phyloP scores from a whole-genome alignment of 805 yeast genomes.

The Saccharomyces kudriavzevii region DNA sequence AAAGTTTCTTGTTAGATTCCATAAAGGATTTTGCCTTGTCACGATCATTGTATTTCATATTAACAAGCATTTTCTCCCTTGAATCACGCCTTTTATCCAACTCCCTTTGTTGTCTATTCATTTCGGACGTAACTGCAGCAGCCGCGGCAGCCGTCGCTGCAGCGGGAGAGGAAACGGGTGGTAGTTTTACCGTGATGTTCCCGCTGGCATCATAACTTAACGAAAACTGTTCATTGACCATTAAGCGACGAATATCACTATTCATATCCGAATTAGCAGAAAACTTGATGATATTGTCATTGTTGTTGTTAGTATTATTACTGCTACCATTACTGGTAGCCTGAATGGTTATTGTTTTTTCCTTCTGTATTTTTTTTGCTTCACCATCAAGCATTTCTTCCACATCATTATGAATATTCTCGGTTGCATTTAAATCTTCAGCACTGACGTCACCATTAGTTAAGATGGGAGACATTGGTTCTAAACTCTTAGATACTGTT shows the following conservation, averaged over 20 bases:
- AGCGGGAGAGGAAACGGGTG: constrained; percentile 7
- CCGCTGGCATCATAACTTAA: neutral
- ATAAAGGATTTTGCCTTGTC: constrained; percentile 28
- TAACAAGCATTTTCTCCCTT: constrained; percentile 29
- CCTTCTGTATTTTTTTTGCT: neutral
- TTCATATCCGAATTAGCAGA: constrained; percentile 3
- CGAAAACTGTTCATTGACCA: constrained; percentile 1
- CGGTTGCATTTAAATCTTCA: neutral
- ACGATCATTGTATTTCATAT: constrained; percentile 30
- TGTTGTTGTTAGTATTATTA: constrained; percentile 1
- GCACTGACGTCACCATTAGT: neutral
- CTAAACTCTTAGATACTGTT: neutral
- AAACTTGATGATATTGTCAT: constrained; percentile 6
- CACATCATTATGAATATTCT: neutral
- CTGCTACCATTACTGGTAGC: constrained; percentile 2
- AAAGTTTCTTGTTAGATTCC: constrained; percentile 27
- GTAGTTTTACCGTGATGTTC: neutral
- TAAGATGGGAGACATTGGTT: neutral
- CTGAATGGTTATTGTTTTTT: constrained; percentile 1
- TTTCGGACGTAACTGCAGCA: constrained; percentile 2
- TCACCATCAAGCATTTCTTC: neutral
- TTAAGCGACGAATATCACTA: constrained; percentile 9
- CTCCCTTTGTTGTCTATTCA: constrained; percentile 21
- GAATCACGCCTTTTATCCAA: constrained; percentile 27
- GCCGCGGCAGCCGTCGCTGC: constrained; percentile 16